These are phyloP conservation scores for Cercis canadensis DNA, from an alignment of 306 rosid species.

Conservation along the genomic window DNA sequence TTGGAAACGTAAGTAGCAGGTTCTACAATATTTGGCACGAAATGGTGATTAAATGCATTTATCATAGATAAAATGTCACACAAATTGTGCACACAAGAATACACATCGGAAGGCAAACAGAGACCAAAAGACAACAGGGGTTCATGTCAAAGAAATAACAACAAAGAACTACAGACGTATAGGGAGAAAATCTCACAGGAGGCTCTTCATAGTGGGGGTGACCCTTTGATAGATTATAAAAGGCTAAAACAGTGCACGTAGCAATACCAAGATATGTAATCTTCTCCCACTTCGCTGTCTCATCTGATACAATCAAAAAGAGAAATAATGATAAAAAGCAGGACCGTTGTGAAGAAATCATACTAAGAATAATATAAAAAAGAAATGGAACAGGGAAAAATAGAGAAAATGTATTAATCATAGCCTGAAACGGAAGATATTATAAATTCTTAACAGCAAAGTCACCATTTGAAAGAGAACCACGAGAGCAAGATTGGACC, in stretches of 20 bases:
- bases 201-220: slow-evolving; percentile 78
- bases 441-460: slow-evolving; percentile 10
- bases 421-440: neutral
- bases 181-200: slow-evolving; percentile 70
- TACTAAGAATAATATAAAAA: neutral
- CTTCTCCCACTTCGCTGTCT: slow-evolving; percentile 97
- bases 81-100: neutral
- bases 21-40: neutral
- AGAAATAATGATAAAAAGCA: slow-evolving; percentile 12
- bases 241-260: slow-evolving; percentile 61
- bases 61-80: neutral
- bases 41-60: no score
- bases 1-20: neutral
- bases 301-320: slow-evolving; percentile 50
- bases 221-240: slow-evolving; percentile 73
- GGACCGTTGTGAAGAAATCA: neutral
- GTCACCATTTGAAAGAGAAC: neutral
- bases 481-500: neutral
- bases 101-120: no score
- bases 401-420: slow-evolving; percentile 9
- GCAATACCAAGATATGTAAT: slow-evolving; percentile 84
- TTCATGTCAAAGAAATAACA: no score
- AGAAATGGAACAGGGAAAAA: neutral
- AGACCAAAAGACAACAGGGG: neutral
- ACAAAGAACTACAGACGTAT: slow-evolving; percentile 11